Percentiles rank a stretch among this genome's conserved stretches.
Evolutionary conservation across 257 asterid species (phyloP).

Genomic region (Jaltomata sinuosa): DNA sequence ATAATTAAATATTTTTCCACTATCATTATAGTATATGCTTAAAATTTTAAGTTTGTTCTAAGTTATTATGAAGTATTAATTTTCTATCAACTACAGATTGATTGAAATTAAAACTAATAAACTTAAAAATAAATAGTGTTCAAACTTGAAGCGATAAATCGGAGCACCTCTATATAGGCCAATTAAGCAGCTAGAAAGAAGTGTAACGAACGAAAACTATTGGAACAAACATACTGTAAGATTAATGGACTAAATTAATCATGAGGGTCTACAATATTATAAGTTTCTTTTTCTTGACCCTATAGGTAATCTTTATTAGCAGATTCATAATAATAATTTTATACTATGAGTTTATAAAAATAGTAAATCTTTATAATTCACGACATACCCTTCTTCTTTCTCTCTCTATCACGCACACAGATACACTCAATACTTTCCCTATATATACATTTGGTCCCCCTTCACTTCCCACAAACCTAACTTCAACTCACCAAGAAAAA

Average conservation of each 20-base stretch:
- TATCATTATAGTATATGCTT: not conserved
- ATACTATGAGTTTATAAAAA: not conserved
- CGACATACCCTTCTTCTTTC: not conserved
- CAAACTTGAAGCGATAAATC: not conserved
- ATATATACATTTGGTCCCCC: not conserved
- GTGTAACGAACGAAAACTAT: not conserved
- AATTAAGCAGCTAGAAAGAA: not conserved
- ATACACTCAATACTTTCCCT: not conserved
- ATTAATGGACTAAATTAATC: not conserved
- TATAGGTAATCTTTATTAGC: not conserved
- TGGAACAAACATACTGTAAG: accelerated
- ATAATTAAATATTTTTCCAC: not conserved
- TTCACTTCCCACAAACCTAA: not conserved
- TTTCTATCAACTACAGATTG: too few relatives aligned
- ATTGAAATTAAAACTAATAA: not conserved
- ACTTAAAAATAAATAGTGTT: not conserved
- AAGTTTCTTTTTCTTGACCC: not conserved
- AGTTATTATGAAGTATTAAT: not conserved
- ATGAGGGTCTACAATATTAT: not conserved
- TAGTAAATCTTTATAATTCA: not conserved
- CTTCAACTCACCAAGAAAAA: not conserved
- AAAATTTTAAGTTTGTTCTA: not conserved
- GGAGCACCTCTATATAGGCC: too few relatives aligned
- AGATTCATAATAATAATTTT: not conserved
- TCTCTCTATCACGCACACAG: not conserved